A percentile compares a stretch with the other conserved stretches of the same genome.
Conservation (phyloP, 2,329 filamentous ascomycete genomes). For the Zymoseptoria passerinii region DNA sequence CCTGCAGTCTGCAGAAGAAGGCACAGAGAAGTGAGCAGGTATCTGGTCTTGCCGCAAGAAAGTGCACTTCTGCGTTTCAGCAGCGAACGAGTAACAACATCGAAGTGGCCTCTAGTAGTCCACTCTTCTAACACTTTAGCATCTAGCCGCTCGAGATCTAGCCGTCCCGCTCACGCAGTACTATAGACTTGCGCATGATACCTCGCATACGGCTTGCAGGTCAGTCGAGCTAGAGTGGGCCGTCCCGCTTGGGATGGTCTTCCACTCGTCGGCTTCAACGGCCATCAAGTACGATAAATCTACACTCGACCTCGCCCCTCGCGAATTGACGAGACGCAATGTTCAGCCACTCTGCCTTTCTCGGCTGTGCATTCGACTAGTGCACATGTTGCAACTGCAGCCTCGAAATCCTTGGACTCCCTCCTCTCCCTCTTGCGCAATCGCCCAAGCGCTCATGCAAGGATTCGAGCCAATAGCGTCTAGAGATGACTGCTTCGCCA, state of each 20-base stretch:
- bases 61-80: constrained; percentile 11
- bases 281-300: background rate
- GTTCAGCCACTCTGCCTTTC: background rate
- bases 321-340: background rate
- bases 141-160: constrained; percentile 9
- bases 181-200: constrained; percentile 16
- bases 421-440: background rate
- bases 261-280: background rate
- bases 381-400: background rate
- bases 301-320: background rate
- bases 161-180: constrained; percentile 9
- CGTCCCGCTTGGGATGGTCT: background rate
- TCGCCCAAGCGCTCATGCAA: background rate
- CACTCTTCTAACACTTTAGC: constrained; percentile 7
- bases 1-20: constrained; percentile 4
- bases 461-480: background rate
- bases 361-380: background rate
- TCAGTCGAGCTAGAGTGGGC: background rate
- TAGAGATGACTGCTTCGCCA: background rate
- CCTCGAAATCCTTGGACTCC: background rate
- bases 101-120: constrained; percentile 11
- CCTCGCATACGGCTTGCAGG: constrained; percentile 11
- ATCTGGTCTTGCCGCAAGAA: constrained; percentile 2
- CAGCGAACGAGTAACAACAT: constrained; percentile 9
- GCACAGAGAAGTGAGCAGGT: background rate